These are phyloP conservation scores for Magnaporthiopsis incrustans DNA, from an alignment of 2,329 filamentous ascomycete genomes.

Conservation along the genomic window DNA sequence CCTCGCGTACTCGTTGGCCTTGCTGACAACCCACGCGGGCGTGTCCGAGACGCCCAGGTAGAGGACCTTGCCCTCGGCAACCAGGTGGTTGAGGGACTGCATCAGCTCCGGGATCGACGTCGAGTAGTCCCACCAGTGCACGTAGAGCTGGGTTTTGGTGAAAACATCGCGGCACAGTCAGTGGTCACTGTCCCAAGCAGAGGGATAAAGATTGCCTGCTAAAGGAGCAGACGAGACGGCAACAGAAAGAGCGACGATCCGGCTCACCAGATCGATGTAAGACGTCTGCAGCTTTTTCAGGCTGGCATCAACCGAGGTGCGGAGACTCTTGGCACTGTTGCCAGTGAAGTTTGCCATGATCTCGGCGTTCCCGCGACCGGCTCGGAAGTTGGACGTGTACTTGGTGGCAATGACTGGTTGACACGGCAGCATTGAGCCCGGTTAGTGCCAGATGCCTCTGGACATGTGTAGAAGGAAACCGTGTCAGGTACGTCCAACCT, in stretches of 20 bases:
- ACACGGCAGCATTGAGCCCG: too few relatives aligned
- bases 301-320: constrained; percentile 45
- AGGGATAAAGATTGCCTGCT: too few relatives aligned
- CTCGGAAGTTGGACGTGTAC: constrained; percentile 50
- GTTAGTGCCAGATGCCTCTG: constrained; percentile 6
- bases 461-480: background rate
- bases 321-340: constrained; percentile 55
- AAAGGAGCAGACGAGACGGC: background rate
- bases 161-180: background rate
- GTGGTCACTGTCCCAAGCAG: background rate
- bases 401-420: constrained; percentile 58
- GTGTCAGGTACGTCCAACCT: constrained; percentile 12
- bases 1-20: constrained; percentile 50
- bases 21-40: constrained; percentile 47
- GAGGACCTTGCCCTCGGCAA: constrained; percentile 44
- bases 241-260: background rate
- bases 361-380: constrained; percentile 26
- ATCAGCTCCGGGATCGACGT: constrained; percentile 50
- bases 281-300: constrained; percentile 55
- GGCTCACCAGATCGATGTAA: constrained; percentile 56
- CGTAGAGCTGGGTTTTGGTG: constrained; percentile 27
- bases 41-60: constrained; percentile 52
- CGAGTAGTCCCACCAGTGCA: constrained; percentile 50
- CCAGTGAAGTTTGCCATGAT: constrained; percentile 47
- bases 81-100: constrained; percentile 47